Evolutionary conservation across 345 rosid genomes (phyloP), one percentile per base, ranked within the genome.

Genomic region (Cardiospermum halicacabum): DNA sequence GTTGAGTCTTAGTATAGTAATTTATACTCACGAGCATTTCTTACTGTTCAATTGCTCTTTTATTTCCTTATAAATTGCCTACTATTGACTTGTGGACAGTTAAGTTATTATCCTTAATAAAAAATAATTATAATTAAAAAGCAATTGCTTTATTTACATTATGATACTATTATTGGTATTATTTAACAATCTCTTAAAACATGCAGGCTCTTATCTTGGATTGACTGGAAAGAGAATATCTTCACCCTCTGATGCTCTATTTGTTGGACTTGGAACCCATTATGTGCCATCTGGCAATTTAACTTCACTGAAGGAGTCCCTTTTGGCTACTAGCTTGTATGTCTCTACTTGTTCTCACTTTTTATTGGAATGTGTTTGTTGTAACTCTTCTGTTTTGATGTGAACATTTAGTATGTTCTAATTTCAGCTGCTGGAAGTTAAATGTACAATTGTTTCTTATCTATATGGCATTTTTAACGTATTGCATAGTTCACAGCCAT

Each of bases 221-320:
- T 65, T 93, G 90, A 90, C 98, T 62, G 96, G 98, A 58, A 84
- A 72, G 75, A 93, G 94, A 67, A 73, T 90, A 54, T 88, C 91
- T 5, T 82, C 94, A 3, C 96, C 97, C 66, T 81, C 98, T 30
- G 92, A 90, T 77, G 97, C 96, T 3, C 72, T 93, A 37, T 90
- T 75, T 73, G 81, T 77, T 12, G 97, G 97, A 69, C 82, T 90
- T 28, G 97, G 97, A 66, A 84, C 97, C 30, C 92, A 88, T 73
- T 93, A 84, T 31, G 90, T 93, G 58, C 87, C 88, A 74, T 90
- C 94, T 62, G 87, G 67, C 64, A 84, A 75, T 72, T 67, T 90
- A 66, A 76, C 63, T 25, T 80, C 84, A 39, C 73, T 93, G 51
- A 93, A 78, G 84, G 88, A 90, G 72, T 86, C 82, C 72, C 75